Percentiles rank a stretch among this genome's conserved stretches.
phyloP scores from a whole-genome alignment of 2,329 filamentous ascomycete genomes.

The Ophiostoma montium region DNA sequence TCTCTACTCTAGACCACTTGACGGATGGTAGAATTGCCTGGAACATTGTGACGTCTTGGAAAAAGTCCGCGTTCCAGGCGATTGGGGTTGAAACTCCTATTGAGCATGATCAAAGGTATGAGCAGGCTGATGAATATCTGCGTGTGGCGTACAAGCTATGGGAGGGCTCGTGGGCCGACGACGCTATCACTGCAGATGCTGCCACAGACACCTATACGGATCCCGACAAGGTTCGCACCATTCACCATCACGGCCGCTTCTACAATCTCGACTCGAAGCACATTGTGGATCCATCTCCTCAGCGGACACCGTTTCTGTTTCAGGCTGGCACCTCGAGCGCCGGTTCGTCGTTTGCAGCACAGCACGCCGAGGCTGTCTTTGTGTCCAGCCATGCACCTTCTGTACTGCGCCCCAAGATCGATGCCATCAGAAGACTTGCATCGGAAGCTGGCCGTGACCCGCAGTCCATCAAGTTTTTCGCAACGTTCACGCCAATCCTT shows the following conservation, averaged over 20 bases:
- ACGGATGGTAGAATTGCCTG: conserved; percentile 12
- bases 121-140: conserved; percentile 15
- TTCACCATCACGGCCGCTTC: conserved; percentile 7
- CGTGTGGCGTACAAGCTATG: conserved; percentile 13
- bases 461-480: conserved; percentile 12
- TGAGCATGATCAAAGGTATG: conserved; percentile 14
- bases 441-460: conserved; percentile 11
- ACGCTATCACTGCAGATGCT: conserved; percentile 6
- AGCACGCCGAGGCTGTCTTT: conserved; percentile 14
- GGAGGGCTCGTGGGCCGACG: conserved; percentile 13
- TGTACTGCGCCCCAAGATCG: conserved; percentile 3
- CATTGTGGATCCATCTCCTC: conserved; percentile 10
- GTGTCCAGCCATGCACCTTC: not conserved
- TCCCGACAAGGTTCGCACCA: conserved; percentile 9
- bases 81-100: conserved; percentile 11
- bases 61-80: conserved; percentile 10
- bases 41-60: conserved; percentile 16
- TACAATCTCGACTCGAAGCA: conserved; percentile 2
- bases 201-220: conserved; percentile 4
- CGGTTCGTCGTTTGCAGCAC: conserved; percentile 14
- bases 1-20: conserved; percentile 12
- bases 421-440: conserved; percentile 8
- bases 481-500: conserved; percentile 11
- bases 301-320: conserved; percentile 15
- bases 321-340: conserved; percentile 15